A percentile compares a stretch with the other conserved stretches of the same genome.
phyloP scores from a whole-genome alignment of 495 filamentous ascomycete genomes.

The Trichocladium antarcticum region DNA sequence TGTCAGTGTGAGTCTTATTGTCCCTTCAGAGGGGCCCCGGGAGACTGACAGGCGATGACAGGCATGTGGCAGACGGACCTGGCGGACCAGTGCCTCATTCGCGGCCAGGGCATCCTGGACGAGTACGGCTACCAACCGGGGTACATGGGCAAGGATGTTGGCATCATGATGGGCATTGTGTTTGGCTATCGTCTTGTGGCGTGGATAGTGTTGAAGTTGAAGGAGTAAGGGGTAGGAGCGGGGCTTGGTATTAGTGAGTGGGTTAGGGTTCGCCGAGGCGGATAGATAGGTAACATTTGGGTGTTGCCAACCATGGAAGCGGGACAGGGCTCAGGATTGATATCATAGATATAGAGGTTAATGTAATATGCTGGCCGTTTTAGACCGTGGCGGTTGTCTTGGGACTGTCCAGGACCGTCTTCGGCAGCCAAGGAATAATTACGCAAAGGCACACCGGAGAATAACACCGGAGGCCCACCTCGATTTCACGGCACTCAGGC shows the following conservation, averaged over 20 bases:
- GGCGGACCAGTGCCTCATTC: conserved; percentile 52
- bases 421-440: too few species aligned
- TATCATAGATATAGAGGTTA: too few species aligned
- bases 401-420: too few species aligned
- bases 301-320: too few species aligned
- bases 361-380: too few species aligned
- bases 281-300: too few species aligned
- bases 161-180: conserved; percentile 64
- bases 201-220: conserved; percentile 31
- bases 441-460: background rate
- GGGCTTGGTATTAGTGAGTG: background rate
- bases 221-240: conserved; percentile 11
- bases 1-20: conserved; percentile 42
- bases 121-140: conserved; percentile 56
- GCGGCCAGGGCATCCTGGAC: conserved; percentile 54
- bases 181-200: conserved; percentile 55
- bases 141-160: conserved; percentile 56
- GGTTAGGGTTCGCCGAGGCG: background rate
- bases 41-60: conserved; percentile 3
- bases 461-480: background rate
- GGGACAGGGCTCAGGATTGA: too few species aligned
- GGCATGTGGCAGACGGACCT: conserved; percentile 54
- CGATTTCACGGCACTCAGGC: too few species aligned
- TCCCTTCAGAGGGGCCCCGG: background rate
- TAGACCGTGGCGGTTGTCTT: too few species aligned